Evolutionary conservation across 768 basidiomycete species (phyloP), one percentile per base, ranked within the genome.

Genomic region (Lyophyllum decastes): DNA sequence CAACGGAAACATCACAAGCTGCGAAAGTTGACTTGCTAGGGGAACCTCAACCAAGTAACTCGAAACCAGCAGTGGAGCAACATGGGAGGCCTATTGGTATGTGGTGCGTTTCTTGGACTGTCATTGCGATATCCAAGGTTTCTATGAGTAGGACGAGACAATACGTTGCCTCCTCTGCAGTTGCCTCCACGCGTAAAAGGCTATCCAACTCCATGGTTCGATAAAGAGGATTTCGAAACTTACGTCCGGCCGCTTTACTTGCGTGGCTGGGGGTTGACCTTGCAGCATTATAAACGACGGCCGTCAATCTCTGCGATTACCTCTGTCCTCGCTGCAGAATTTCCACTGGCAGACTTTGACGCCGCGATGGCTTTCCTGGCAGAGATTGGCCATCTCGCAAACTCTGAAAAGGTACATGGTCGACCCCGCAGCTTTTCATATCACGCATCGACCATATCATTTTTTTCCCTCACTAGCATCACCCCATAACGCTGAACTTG

Each of bases 171-270:
- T n/a, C 40, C 30, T 3, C 68, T 73, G 11, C 52, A 30, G 11
- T 44, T 70, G 47, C 71, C 76, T 21, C 47, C 56, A 1, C 45
- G 2, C 0, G 44, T 45, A 11, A 12, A 10, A 10, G 19, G 52
- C 38, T 76, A 67, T 48, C 72, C 74, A 24, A 74, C 74, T 6
- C 69, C 70, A 33, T 74, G 75, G 60, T 65, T 82, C 53, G 45
- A 35, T 16, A 63, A 68, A 17, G 47, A 57, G 1, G 75, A 80
- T 14, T 57, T 77, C 12, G 64, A 70, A 24, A 52, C 55, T 19
- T 78, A 66, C 40, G 56, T 82, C 10, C 53, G 56, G 34, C 79
- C 80, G 2, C 68, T 83, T 8, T 68, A 65, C 38, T 48, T 58
- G 45, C 66, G 67, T 12, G 72, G 71, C 11, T 76, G 74, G 70